Evolutionary conservation across 805 yeast species (phyloP), one percentile per base, ranked within the genome.

Genomic region (Metschnikowia shivogae): DNA sequence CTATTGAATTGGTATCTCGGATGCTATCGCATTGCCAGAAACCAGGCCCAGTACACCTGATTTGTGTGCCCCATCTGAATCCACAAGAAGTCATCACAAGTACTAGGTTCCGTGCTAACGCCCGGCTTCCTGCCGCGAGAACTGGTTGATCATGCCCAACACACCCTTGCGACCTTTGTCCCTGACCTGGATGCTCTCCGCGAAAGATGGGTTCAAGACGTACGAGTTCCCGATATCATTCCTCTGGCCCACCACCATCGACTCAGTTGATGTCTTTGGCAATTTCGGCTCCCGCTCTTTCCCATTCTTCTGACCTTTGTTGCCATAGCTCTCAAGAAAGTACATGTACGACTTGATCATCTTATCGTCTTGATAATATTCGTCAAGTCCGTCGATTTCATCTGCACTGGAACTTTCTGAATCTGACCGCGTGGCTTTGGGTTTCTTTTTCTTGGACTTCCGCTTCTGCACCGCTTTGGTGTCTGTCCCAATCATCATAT

Each of bases 291-390:
- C 26, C 8, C 26, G 20, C 33, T 19, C 29, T n/a, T 19, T 24
- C 27, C 29, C 27, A 12, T 38, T 37, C 11, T 30, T 32, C 26
- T 29, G 42, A 12, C 33, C 41, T 36, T 39, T 34, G 56, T 57
- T 33, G 59, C 82, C 90, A 63, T 89, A 89, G 55, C 89, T 87
- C 57, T 89, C 96, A 56, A 89, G 67, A 60, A 90, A 90, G 61
- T 89, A 83, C 67, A 90, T 70, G 61, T 89, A 90, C 0, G 96
- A 88, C 56, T 88, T 88, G 66, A 88, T 80, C 97, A 92, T 90
- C 61, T 92, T 90, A 50, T 83, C 89, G 56, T 89, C 93, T 45
- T 79, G 80, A 45, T 73, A 72, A 50, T 76, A 74, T 34, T 61
- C 60, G 27, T 72, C 67, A 17, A 60, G 52, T 13, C 59, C 60